Percentiles rank a stretch among this genome's conserved stretches.
Evolutionary conservation across 352 stramenopile species (phyloP).

Genomic region (Pythium plurisporium): DNA sequence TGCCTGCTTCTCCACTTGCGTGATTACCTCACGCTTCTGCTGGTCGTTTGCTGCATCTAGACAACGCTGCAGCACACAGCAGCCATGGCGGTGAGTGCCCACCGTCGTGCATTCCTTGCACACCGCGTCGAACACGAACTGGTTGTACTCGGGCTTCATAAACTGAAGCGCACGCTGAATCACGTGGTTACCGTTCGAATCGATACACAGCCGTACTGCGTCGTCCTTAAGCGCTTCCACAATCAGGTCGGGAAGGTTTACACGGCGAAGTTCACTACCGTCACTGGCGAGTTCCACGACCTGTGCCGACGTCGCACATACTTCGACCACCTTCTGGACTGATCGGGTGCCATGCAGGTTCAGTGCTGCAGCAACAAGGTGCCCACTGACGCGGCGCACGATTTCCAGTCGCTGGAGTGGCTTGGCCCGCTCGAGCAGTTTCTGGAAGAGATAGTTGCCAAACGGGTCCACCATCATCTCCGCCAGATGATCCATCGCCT

Average conservation of each 20-base stretch:
- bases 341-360: slow-evolving; percentile 98
- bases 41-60: slow-evolving; percentile 89
- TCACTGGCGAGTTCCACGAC: slow-evolving; percentile 50
- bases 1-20: slow-evolving; percentile 94
- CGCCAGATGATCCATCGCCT: slow-evolving; percentile 94
- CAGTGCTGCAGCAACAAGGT: slow-evolving; percentile 94
- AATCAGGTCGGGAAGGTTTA: slow-evolving; percentile 87
- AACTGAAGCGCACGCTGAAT: slow-evolving; percentile 96
- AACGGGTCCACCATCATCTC: slow-evolving; percentile 99
- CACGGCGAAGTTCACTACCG: slow-evolving; percentile 32
- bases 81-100: slow-evolving; percentile 95
- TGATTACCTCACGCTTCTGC: slow-evolving; percentile 88
- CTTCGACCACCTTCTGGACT: slow-evolving; percentile 98
- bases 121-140: slow-evolving; percentile 98
- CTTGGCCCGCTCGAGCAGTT: slow-evolving; percentile 95
- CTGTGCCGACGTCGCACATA: slow-evolving; percentile 84
- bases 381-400: slow-evolving; percentile 88
- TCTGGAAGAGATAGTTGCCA: slow-evolving; percentile 99
- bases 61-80: slow-evolving; percentile 96
- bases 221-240: slow-evolving; percentile 92
- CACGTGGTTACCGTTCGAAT: slow-evolving; percentile 98
- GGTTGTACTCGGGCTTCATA: slow-evolving; percentile 91
- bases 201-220: slow-evolving; percentile 94
- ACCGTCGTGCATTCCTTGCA: slow-evolving; percentile 94
- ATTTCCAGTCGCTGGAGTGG: slow-evolving; percentile 90